Evolutionary conservation across 192 early-diverging fungal genomes (phyloP), one percentile per base, ranked within the genome.

Genomic region (Bifiguratus adelaidae): DNA sequence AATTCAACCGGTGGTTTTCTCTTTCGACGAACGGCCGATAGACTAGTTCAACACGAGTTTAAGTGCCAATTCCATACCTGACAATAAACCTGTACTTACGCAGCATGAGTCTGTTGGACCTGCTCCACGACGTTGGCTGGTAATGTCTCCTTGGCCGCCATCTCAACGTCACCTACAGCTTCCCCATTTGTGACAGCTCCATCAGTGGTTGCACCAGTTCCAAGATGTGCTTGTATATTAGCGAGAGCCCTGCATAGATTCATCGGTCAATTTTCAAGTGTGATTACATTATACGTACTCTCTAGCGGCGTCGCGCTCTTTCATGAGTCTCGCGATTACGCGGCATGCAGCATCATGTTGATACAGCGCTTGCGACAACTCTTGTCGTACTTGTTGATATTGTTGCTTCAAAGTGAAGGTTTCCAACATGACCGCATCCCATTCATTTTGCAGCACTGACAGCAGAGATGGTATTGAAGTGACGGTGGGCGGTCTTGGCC

Each of bases 401-500:
- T 97, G 88, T 63, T 88, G 83, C 61, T 90, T 91, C 46, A 99
- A 74, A 27, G 80, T 80, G 58, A 85, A 89, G 2, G 92, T 88
- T 70, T 99, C 95, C 20, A 99, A 72, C 72, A 96, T 91, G 12
- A 89, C 65, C n/a, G 88, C 72, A 52, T 99, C 95, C 87, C 88
- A 99, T 58, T 99, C 95, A 59, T 90, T 90, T 56, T 99, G 95
- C 28, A 99, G 78, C 2, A 82, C 72, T 7, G 79, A 68, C 12
- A 99, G 74, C 16, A 95, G 69, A 21, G 89, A 79, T 9, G 95
- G 95, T 27, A 99, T 79, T 15, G 93, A 97, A 24, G 88, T 93
- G 52, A 87, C 65, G 7, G 85, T 79, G 19, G 95, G 92, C 26
- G 89, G 89, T 15, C 89, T 82, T 18, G 95, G 95, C 44, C 78